Base-by-base conservation (phyloP, 2,329 filamentous ascomycete species). In the Pseudocercospora eumusae region DNA sequence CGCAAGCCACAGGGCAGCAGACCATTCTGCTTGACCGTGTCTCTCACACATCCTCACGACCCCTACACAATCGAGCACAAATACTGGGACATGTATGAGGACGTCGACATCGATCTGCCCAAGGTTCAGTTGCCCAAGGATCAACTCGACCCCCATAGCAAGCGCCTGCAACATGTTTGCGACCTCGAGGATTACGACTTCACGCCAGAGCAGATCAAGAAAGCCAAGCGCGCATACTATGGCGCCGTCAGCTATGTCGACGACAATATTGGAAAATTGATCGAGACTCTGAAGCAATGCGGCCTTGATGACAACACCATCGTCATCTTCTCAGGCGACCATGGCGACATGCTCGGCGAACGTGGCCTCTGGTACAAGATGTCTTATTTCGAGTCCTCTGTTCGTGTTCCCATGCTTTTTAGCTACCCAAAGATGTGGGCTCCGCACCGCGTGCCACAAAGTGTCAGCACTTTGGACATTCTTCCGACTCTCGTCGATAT, bases 351-450 rank as follows among this genome's bases (percentile, higher is more conserved):
- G 93, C 85, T 97, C 7, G 93, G 93, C 62, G 93, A 97, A 81
- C 88, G 92, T 57, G 90, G 90, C 5, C 81, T 97, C 52, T 97
- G 93, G 93, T 93, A 96, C 82, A 97, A 97, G 83, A 97, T 97
- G 93, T 92, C 87, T 73, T 97, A 95, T 84, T 96, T 92, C 71
- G 93, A 97, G 82, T 88, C 88, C 44, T 96, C 92, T 11, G 91
- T 92, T 50, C 89, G 93, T 27, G 93, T 97, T 21, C 93, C 93
- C 1, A 87, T 97, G 74, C 82, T 97, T 67, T 84, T 96, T 74
- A 88, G 92, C 76, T 87, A 93, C 71, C 93, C 93, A 25, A 82
- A 87, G 70, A 84, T 83, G 64, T 96, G 93, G 76, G 75, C 82
- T 13, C 88, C 92, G 31, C 91, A 87, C 79, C 88, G 87, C 33